These are phyloP conservation scores for Misopates orontium DNA, from an alignment of 257 asterid species.

Conservation along the genomic window DNA sequence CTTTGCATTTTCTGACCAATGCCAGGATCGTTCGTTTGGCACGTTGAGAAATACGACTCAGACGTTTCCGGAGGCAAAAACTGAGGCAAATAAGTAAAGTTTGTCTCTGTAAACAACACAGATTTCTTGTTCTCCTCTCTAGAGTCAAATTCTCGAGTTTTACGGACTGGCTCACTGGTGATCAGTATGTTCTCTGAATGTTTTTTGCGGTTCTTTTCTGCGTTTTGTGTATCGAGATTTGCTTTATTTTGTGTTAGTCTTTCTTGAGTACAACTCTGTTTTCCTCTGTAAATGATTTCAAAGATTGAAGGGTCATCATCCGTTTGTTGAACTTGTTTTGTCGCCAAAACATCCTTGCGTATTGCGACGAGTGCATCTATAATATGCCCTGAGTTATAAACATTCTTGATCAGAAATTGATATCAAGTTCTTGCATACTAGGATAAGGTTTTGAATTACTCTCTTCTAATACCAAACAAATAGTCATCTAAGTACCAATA, in stretches of 20 bases:
- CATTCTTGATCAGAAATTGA: conserved; percentile 11
- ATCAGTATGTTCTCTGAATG: background rate
- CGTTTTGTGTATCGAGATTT: no score
- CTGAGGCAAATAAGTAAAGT: conserved; percentile 29
- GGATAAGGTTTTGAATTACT: background rate
- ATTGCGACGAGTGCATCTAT: conserved; percentile 74
- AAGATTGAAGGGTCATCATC: conserved; percentile 50
- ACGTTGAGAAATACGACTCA: conserved; percentile 42
- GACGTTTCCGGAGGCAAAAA: conserved; percentile 48
- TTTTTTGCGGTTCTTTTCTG: no score
- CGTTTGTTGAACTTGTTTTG: conserved; percentile 71
- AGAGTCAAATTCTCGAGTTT: conserved; percentile 21
- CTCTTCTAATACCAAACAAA: background rate
- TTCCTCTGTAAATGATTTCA: conserved; percentile 72
- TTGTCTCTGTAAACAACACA: conserved; percentile 23
- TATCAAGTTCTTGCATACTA: background rate
- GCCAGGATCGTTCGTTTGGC: conserved; percentile 37
- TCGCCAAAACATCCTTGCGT: conserved; percentile 79
- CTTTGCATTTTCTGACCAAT: conserved; percentile 27
- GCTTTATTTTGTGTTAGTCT: no score
- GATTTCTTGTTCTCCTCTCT: conserved; percentile 31
- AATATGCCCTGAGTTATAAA: conserved; percentile 59
- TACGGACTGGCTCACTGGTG: conserved; percentile 22
- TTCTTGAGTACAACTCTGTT: conserved; percentile 42
- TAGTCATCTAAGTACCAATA: background rate